Conservation (phyloP, 2,329 filamentous ascomycete genomes). For the Thielaviopsis ethacetica region DNA sequence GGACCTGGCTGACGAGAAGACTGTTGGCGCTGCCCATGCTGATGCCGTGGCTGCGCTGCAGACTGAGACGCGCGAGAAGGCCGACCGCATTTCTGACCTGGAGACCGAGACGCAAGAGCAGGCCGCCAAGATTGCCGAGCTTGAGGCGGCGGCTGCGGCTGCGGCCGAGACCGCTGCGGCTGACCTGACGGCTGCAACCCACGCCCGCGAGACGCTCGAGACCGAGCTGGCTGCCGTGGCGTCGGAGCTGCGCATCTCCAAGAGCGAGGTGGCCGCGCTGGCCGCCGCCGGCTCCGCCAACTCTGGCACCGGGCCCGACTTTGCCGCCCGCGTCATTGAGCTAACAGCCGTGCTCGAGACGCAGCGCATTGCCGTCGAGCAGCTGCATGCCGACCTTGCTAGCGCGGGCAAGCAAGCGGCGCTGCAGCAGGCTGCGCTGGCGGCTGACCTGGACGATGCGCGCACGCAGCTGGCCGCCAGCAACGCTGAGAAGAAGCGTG, state of each 20-base stretch:
- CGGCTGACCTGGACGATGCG: not conserved
- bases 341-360: not conserved
- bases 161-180: not conserved
- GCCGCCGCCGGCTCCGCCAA: not conserved
- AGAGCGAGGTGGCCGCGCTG: not conserved
- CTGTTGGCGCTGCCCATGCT: not conserved
- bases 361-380: constrained; percentile 2
- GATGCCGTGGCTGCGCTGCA: constrained; percentile 6
- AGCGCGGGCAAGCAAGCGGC: constrained; percentile 1
- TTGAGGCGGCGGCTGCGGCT: constrained; percentile 2
- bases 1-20: constrained; percentile 3
- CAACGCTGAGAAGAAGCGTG: constrained; percentile 2
- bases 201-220: constrained; percentile 1
- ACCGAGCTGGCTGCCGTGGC: constrained; percentile 1
- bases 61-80: not conserved
- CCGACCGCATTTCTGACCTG: not conserved
- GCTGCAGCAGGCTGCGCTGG: not conserved
- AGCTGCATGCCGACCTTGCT: constrained; percentile 4
- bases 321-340: constrained; percentile 3
- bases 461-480: not conserved
- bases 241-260: not conserved
- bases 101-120: not conserved
- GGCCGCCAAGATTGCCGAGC: constrained; percentile 6
- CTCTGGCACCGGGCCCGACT: not conserved
- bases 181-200: not conserved